These are phyloP conservation scores for Periconia digitata DNA, from an alignment of 2,329 filamentous ascomycete genomes.

Conservation along the genomic window DNA sequence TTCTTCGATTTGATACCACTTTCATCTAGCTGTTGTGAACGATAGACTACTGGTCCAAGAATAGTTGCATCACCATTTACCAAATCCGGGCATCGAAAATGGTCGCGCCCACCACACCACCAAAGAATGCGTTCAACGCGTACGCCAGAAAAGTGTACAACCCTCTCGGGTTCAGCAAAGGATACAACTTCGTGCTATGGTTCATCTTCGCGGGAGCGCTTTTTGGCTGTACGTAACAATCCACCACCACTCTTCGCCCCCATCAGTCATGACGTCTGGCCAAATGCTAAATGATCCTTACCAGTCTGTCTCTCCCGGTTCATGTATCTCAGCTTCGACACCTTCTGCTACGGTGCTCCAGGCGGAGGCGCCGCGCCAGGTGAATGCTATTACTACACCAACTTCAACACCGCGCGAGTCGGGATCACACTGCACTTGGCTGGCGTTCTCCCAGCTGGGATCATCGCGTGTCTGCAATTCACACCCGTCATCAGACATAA, in stretches of 20 bases:
- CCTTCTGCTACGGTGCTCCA: constrained; percentile 19
- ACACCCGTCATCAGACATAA: constrained; percentile 50
- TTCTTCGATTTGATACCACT: no score
- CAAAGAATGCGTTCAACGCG: constrained; percentile 13
- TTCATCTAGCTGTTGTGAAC: no score
- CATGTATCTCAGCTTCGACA: constrained; percentile 52
- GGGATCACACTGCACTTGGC: constrained; percentile 50
- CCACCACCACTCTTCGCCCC: background rate
- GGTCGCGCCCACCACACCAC: constrained; percentile 10
- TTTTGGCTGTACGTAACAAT: constrained; percentile 10
- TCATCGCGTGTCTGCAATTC: constrained; percentile 48
- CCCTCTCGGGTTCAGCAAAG: constrained; percentile 57
- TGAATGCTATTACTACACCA: constrained; percentile 49
- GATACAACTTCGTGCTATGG: constrained; percentile 61
- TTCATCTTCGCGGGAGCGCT: constrained; percentile 14
- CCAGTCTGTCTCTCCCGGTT: constrained; percentile 51
- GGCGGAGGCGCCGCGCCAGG: constrained; percentile 39
- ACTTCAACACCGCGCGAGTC: constrained; percentile 31
- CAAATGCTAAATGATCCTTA: background rate
- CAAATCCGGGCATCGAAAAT: constrained; percentile 7
- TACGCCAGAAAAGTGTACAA: constrained; percentile 25
- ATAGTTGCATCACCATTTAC: no score
- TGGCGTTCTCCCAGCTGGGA: constrained; percentile 41
- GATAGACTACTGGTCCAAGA: no score
- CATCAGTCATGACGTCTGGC: background rate